A percentile compares a stretch with the other conserved stretches of the same genome.
Evolutionary conservation across 768 basidiomycete species (phyloP).

Genomic region (Tylopilus rubrobrunneus): DNA sequence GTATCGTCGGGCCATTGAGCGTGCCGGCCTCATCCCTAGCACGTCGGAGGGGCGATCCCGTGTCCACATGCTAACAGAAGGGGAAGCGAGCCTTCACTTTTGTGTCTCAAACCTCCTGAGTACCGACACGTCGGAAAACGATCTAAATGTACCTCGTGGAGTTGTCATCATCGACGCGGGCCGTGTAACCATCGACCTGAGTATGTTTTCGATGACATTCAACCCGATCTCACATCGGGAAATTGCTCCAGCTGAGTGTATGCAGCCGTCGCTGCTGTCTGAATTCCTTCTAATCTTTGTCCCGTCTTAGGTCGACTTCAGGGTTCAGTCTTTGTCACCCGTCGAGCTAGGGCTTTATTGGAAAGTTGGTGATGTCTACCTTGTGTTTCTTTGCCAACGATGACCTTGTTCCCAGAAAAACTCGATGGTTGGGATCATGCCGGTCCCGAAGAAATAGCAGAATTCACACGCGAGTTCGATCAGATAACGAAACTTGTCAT

Average conservation of each 20-base stretch:
- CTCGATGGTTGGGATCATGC: conserved; percentile 5
- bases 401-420: not conserved
- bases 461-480: too few relatives aligned
- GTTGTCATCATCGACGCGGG: conserved; percentile 1
- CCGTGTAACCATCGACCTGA: not conserved
- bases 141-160: not conserved
- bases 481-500: too few relatives aligned
- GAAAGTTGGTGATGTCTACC: too few relatives aligned
- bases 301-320: not conserved
- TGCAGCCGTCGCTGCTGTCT: too few relatives aligned
- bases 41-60: conserved; percentile 11
- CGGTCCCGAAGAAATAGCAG: too few relatives aligned
- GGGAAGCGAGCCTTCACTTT: too few relatives aligned
- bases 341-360: not conserved
- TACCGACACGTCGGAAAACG: not conserved
- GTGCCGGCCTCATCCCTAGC: conserved; percentile 16
- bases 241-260: too few relatives aligned
- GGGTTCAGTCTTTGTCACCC: not conserved
- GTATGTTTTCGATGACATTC: not conserved
- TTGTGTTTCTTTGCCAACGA: too few relatives aligned
- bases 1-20: conserved; percentile 16
- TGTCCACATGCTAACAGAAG: too few relatives aligned
- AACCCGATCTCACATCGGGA: not conserved
- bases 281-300: not conserved
- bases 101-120: not conserved